These are phyloP conservation scores for Trichoderma endophyticum DNA, from an alignment of 2,329 filamentous ascomycete species.

Conservation along the genomic window DNA sequence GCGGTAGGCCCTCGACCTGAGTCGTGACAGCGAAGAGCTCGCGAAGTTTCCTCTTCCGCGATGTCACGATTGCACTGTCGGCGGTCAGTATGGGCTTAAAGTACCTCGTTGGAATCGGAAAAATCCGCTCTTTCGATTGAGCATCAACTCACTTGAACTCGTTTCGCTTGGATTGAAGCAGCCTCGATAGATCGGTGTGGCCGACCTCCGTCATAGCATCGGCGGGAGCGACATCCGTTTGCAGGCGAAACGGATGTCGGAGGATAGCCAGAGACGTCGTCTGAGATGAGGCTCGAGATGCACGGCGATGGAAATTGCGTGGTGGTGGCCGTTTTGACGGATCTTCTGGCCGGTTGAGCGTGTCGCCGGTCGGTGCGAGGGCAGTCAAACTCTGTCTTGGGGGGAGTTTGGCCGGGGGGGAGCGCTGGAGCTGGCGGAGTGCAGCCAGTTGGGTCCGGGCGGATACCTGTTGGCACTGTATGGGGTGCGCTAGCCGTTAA, in stretches of 20 bases:
- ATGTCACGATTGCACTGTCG: constrained; percentile 67
- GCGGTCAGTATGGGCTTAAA: constrained; percentile 43
- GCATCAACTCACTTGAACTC: constrained; percentile 55
- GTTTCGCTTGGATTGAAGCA: constrained; percentile 63
- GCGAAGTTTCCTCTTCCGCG: constrained; percentile 86
- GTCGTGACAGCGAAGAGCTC: constrained; percentile 81
- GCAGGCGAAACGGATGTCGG: constrained; percentile 56
- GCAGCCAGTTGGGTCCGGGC: neutral
- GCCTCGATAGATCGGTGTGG: constrained; percentile 61
- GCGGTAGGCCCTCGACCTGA: constrained; percentile 60
- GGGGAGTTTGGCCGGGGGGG: constrained; percentile 19
- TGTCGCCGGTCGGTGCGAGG: constrained; percentile 30
- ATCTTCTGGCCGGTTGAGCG: constrained; percentile 29
- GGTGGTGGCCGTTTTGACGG: constrained; percentile 31
- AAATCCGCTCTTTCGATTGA: constrained; percentile 46
- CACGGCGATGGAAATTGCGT: constrained; percentile 32
- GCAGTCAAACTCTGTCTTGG: constrained; percentile 35
- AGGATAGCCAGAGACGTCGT: constrained; percentile 24
- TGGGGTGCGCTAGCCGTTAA: constrained; percentile 15
- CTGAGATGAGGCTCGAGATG: constrained; percentile 31
- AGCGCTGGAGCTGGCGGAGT: constrained; percentile 16
- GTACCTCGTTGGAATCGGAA: constrained; percentile 48
- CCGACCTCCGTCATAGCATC: constrained; percentile 71
- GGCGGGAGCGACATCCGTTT: constrained; percentile 68
- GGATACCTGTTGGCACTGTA: constrained; percentile 12